Evolutionary conservation across 371 early-diverging fungal species (phyloP).

Genomic region (Aphelidium insulamus): DNA sequence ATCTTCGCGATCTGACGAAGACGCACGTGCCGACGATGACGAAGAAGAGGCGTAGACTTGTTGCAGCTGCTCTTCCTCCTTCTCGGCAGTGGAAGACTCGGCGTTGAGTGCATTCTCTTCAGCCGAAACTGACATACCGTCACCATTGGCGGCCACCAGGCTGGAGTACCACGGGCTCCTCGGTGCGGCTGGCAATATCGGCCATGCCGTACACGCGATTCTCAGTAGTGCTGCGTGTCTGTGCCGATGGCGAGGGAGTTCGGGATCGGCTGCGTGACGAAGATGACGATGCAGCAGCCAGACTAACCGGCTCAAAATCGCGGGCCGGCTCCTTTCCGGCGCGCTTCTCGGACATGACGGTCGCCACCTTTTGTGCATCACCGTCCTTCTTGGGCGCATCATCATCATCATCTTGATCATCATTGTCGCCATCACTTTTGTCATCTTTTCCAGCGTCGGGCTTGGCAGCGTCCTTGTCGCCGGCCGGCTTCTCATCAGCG

Average conservation of each 20-base stretch:
- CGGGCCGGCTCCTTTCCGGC: slow-evolving; percentile 12
- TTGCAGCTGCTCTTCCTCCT: slow-evolving; percentile 9
- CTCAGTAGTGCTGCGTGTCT: too few relatives aligned
- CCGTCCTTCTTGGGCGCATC: slow-evolving; percentile 7
- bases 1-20: slow-evolving; percentile 10
- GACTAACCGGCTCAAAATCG: slow-evolving; percentile 12
- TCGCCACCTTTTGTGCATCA: slow-evolving; percentile 12
- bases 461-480: slow-evolving; percentile 1
- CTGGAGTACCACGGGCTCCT: too few relatives aligned
- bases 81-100: background rate
- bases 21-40: slow-evolving; percentile 12
- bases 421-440: slow-evolving; percentile 6
- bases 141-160: too few relatives aligned
- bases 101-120: slow-evolving; percentile 6
- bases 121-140: too few relatives aligned
- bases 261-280: too few relatives aligned
- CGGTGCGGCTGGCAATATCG: too few relatives aligned
- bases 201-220: too few relatives aligned
- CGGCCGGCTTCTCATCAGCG: slow-evolving; percentile 5
- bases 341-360: too few relatives aligned
- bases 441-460: slow-evolving; percentile 9
- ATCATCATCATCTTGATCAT: slow-evolving; percentile 4
- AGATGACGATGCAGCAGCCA: slow-evolving; percentile 11
- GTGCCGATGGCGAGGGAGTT: too few relatives aligned
- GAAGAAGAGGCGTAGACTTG: slow-evolving; percentile 7